These are phyloP conservation scores for Lignosus rhinocerotis DNA, from an alignment of 1,284 basidiomycete genomes.

Conservation along the genomic window DNA sequence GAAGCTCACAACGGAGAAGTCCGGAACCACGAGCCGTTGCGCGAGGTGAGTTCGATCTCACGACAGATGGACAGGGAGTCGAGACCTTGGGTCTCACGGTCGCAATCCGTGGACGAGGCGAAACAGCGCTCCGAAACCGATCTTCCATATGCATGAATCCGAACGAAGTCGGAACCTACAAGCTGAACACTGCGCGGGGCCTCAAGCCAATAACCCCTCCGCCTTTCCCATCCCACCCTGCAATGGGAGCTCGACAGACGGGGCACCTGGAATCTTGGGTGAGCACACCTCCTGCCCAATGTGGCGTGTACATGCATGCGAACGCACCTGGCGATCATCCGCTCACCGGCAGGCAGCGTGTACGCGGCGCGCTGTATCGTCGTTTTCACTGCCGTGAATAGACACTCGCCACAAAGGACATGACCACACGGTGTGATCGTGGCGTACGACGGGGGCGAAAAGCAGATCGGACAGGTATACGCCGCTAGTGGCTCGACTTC, in stretches of 20 bases:
- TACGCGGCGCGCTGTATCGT: conserved; percentile 52
- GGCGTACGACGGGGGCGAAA: conserved; percentile 70
- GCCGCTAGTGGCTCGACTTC: conserved; percentile 52
- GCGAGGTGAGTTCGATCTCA: neutral
- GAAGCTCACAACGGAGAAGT: neutral
- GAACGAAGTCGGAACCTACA: conserved; percentile 11
- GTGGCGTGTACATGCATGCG: neutral
- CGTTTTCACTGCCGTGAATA: conserved; percentile 72
- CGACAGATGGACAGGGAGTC: neutral
- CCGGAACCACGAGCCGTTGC: neutral
- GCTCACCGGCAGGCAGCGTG: conserved; percentile 35
- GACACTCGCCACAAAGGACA: conserved; percentile 72
- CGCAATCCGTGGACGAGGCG: neutral
- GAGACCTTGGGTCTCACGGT: neutral
- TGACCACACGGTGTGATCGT: conserved; percentile 80
- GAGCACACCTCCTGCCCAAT: neutral
- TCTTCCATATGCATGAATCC: conserved; percentile 1
- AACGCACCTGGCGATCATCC: conserved; percentile 28
- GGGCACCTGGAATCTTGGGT: conserved; percentile 35
- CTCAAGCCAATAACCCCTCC: conserved; percentile 42
- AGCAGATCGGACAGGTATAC: conserved; percentile 78
- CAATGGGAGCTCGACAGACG: conserved; percentile 41
- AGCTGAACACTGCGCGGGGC: conserved; percentile 33
- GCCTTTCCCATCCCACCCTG: conserved; percentile 43
- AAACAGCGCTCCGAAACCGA: neutral